These are phyloP conservation scores for Penicillium arizonense DNA, from an alignment of 495 filamentous ascomycete genomes.

Conservation along the genomic window DNA sequence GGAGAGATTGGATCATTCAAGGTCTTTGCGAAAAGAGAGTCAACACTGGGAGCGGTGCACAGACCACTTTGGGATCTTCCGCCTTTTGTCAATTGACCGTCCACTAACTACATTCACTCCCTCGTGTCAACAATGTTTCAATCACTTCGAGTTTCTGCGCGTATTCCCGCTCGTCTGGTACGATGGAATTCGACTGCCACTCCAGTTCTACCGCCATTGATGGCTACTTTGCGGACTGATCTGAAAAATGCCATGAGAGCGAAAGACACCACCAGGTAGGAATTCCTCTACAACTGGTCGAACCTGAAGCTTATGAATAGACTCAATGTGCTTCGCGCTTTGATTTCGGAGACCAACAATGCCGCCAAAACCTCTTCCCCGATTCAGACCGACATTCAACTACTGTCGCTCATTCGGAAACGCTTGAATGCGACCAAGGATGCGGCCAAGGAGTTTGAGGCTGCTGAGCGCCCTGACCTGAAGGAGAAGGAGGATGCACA, in stretches of 20 bases:
- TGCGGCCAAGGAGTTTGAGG: slow-evolving; percentile 52
- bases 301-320: slow-evolving; percentile 19
- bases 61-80: slow-evolving; percentile 25
- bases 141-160: slow-evolving; percentile 23
- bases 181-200: slow-evolving; percentile 43
- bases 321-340: slow-evolving; percentile 55
- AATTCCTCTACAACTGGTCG: not conserved
- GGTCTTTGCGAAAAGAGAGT: slow-evolving; percentile 28
- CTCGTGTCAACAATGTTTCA: slow-evolving; percentile 24
- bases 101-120: not conserved
- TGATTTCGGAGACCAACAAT: slow-evolving; percentile 64
- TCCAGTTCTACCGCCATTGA: slow-evolving; percentile 43
- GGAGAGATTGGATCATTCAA: slow-evolving; percentile 19
- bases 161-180: slow-evolving; percentile 27
- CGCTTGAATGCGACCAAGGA: slow-evolving; percentile 45
- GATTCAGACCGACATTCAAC: slow-evolving; percentile 55
- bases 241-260: slow-evolving; percentile 61
- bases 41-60: slow-evolving; percentile 27
- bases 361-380: slow-evolving; percentile 57
- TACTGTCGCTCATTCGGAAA: slow-evolving; percentile 59
- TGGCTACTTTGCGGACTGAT: slow-evolving; percentile 53
- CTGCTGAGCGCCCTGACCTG: slow-evolving; percentile 52
- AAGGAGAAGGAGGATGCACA: slow-evolving; percentile 58
- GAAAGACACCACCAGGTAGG: slow-evolving; percentile 55
- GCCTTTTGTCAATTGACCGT: slow-evolving; percentile 15